Conservation (phyloP, 2,329 filamentous ascomycete genomes). For the Penicillium fuscoglaucum region DNA sequence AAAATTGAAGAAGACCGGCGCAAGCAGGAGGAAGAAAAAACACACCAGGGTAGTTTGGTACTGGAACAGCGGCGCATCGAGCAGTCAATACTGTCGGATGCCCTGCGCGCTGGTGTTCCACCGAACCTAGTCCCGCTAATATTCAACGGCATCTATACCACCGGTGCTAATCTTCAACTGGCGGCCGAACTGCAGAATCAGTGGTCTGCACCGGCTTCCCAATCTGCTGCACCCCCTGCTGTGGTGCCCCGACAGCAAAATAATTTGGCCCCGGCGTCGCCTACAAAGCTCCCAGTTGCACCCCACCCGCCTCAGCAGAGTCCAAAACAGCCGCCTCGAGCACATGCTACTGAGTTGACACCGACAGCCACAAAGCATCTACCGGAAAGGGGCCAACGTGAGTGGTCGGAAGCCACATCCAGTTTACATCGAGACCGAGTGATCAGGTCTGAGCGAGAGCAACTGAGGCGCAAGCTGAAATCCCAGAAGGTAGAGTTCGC, state of each 20-base stretch:
- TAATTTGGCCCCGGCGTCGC: no score
- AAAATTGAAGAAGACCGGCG: slow-evolving; percentile 68
- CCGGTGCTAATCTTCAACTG: background rate
- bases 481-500: background rate
- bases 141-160: slow-evolving; percentile 44
- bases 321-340: background rate
- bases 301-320: background rate
- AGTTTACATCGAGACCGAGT: background rate
- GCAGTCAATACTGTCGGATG: slow-evolving; percentile 69
- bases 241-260: background rate
- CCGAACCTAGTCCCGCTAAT: slow-evolving; percentile 73
- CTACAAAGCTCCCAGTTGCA: background rate
- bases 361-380: background rate
- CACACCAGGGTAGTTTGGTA: slow-evolving; percentile 61
- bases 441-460: background rate
- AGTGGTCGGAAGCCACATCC: background rate
- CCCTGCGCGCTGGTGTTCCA: slow-evolving; percentile 68
- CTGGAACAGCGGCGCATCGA: slow-evolving; percentile 73
- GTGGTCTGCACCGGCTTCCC: background rate
- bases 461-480: background rate
- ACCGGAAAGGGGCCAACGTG: background rate
- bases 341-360: background rate
- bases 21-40: slow-evolving; percentile 70
- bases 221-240: background rate
- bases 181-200: background rate